A percentile compares a stretch with the other conserved stretches of the same genome.
Evolutionary conservation across 768 basidiomycete species (phyloP).

Genomic region (Pseudohyphozyma bogoriensis): DNA sequence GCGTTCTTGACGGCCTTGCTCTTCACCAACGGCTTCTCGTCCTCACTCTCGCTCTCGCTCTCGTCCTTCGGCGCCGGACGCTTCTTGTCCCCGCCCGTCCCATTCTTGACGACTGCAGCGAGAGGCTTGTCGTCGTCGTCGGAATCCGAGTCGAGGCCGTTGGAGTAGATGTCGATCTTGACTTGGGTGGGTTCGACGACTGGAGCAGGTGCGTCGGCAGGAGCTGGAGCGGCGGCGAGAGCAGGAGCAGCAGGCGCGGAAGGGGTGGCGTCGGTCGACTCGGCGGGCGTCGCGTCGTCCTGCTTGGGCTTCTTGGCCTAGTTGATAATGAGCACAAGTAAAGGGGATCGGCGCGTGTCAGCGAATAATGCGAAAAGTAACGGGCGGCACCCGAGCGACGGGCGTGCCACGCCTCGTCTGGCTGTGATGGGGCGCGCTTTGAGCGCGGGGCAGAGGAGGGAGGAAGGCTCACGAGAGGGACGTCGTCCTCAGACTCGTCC

Average conservation of each 20-base stretch:
- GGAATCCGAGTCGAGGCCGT: slow-evolving; percentile 15
- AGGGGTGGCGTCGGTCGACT: not conserved
- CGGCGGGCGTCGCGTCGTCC: no score
- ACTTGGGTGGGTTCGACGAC: not conserved
- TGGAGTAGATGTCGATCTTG: slow-evolving; percentile 8
- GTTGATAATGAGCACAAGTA: not conserved
- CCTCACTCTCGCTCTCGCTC: slow-evolving; percentile 17
- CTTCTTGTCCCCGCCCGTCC: not conserved
- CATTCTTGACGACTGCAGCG: not conserved
- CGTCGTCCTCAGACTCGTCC: slow-evolving; percentile 12
- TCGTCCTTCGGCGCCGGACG: not conserved
- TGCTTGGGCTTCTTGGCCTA: not conserved
- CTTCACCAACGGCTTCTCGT: slow-evolving; percentile 40
- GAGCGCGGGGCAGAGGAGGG: not conserved
- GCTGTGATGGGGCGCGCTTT: not conserved
- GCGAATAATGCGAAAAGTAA: no score
- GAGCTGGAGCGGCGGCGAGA: not conserved
- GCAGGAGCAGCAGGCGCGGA: not conserved
- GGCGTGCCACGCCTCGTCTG: no score
- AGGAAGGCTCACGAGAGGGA: slow-evolving; percentile 18
- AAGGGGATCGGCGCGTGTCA: not conserved
- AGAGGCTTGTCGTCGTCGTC: slow-evolving; percentile 32
- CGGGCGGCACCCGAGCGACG: no score
- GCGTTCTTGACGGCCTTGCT: slow-evolving; percentile 15
- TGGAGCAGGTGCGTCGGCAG: not conserved